Percentiles rank a stretch among this genome's conserved stretches.
Evolutionary conservation across 2,329 filamentous ascomycete species (phyloP).

Genomic region (Alternaria rosae): DNA sequence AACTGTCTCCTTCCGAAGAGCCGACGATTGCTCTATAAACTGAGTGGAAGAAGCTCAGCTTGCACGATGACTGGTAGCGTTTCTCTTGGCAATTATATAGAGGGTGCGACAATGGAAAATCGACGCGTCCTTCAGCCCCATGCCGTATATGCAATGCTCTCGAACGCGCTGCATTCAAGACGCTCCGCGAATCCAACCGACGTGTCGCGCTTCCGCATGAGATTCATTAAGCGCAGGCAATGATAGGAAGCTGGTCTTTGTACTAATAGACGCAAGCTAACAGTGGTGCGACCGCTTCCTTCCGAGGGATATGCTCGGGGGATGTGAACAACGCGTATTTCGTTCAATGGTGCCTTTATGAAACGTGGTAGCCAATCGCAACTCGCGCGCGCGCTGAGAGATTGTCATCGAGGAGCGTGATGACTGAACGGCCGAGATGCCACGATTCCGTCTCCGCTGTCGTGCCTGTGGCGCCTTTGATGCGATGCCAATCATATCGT

Average conservation of each 20-base stretch:
- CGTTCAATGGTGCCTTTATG: background rate
- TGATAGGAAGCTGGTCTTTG: background rate
- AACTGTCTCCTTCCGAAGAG: background rate
- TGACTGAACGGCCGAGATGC: background rate
- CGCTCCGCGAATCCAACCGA: background rate
- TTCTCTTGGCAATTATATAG: constrained; percentile 14
- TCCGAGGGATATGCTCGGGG: background rate
- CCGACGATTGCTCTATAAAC: background rate
- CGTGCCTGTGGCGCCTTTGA: no score
- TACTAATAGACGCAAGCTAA: background rate
- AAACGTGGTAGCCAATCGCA: background rate
- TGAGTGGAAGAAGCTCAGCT: background rate
- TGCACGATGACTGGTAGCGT: constrained; percentile 1
- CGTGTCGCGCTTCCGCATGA: background rate
- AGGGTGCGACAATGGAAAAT: background rate
- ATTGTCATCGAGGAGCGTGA: background rate
- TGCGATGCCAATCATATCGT: background rate
- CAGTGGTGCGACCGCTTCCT: background rate
- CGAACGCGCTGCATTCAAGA: background rate
- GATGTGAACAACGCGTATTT: background rate
- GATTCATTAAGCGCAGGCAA: background rate
- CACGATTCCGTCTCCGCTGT: background rate
- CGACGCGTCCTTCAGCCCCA: constrained; percentile 10
- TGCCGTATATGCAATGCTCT: background rate
- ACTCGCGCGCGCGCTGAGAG: background rate